These are phyloP conservation scores for Chaetomium sp. DNA, from an alignment of 2,329 filamentous ascomycete species.

Conservation along the genomic window DNA sequence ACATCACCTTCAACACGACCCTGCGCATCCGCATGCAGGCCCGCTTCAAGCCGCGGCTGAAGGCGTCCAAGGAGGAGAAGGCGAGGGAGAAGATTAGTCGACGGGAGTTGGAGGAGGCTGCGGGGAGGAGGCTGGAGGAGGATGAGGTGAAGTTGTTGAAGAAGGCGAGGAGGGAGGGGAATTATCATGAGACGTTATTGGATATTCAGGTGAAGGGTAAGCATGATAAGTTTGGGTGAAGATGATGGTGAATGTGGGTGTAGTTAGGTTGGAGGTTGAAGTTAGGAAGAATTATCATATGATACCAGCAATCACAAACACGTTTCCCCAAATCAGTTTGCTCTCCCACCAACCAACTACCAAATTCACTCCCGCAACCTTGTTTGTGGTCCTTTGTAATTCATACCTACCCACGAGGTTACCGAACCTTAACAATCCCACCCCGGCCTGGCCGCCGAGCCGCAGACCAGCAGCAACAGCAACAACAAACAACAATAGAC, in stretches of 20 bases:
- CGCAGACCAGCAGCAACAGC: too few relatives aligned
- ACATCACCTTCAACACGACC: conserved; percentile 61
- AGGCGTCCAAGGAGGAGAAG: conserved; percentile 75
- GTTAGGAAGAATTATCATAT: too few relatives aligned
- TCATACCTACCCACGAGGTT: too few relatives aligned
- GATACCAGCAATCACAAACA: too few relatives aligned
- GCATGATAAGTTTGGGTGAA: conserved; percentile 72
- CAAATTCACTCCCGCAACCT: too few relatives aligned
- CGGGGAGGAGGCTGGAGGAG: conserved; percentile 69
- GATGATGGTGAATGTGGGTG: neutral
- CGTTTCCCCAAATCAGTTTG: too few relatives aligned
- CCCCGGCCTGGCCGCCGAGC: too few relatives aligned
- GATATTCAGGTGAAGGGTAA: conserved; percentile 88
- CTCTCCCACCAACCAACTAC: too few relatives aligned
- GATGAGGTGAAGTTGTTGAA: conserved; percentile 81
- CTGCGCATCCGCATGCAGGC: conserved; percentile 89
- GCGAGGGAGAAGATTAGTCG: conserved; percentile 78
- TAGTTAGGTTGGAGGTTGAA: neutral
- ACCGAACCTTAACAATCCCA: too few relatives aligned
- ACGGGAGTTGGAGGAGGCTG: conserved; percentile 75
- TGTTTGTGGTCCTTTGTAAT: too few relatives aligned
- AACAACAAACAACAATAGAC: too few relatives aligned
- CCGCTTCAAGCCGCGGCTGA: conserved; percentile 78
- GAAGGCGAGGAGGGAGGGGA: conserved; percentile 74
- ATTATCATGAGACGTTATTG: conserved; percentile 81